Evolutionary conservation across 2,329 filamentous ascomycete genomes (phyloP), one percentile per base, ranked within the genome.

Genomic region (Calonectria honghensis): DNA sequence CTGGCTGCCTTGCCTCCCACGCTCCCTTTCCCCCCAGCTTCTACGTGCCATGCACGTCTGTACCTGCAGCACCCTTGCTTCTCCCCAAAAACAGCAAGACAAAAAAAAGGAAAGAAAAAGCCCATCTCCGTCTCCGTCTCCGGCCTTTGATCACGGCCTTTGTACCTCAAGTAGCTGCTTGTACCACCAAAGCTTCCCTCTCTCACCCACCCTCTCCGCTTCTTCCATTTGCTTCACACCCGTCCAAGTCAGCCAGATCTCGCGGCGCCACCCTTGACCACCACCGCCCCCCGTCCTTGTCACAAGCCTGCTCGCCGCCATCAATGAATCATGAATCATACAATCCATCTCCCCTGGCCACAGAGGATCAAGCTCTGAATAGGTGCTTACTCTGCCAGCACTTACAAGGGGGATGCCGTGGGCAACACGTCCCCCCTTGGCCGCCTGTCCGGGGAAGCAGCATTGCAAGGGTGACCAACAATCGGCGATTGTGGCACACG

Each of bases 21-120:
- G 61, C 61, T 64, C 57, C 57, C 57, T 61, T 24, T 39, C 57
- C 57, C 54, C 54, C 57, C 57, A 61, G 57, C 32, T 61, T 61
- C 57, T 27, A 20, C n/a, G 9, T 48, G 45, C 45, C 45, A 48
- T 48, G 45, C 45, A 48, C 45, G 10, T 48, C 45, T 48, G 51
- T 61, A 61, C 32, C 57, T 61, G 57, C 57, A 61, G 57, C 57
- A 61, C 32, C 57, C 57, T 61, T 61, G 57, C 57, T 14, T 59
- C 31, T 18, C 54, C 18, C 20, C 52, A 61, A 61, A 37, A 37
- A 37, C 32, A 61, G 11, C n/a, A 61, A 37, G n/a, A 61, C 31
- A 59, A 59, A 37, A 59, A 31, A 54, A 61, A 27, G 16, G 37
- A 57, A 35, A 20, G 31, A 37, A 37, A 5, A 4, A 35, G 16